Base-by-base conservation (phyloP, 176 grass and related monocot species). In the Poa pratensis region DNA sequence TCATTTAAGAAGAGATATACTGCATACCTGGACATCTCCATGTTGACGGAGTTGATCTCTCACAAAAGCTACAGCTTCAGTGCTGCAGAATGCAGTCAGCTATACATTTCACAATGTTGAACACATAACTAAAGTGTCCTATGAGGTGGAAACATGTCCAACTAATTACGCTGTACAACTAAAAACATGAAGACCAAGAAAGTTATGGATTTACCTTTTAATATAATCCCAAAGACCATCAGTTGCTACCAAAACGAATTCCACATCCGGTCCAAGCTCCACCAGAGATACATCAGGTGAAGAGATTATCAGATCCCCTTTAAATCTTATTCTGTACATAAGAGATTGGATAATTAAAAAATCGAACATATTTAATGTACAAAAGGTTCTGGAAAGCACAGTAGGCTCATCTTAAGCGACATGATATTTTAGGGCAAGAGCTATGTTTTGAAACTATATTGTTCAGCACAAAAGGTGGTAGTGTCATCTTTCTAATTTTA, bases 161-260 rank as follows among this genome's bases (percentile, higher is more conserved):
- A 46, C 11, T 48, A 48, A 6, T 46, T 18, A 62, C 18, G 39
- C 5, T 19, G 68, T 69, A 55, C 17, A 28, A 24, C 42, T 72
- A 72, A 6, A 76, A 55, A 58, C 45, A 76, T 69, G 37, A 75
- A 82, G 8, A 72, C 24, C 5, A 73, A 59, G 66, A 6, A 30
- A 45, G 0, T 23, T 3, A 39, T 65, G 30, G 48, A 63, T 3
- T 52, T 61, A 98, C 96, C 81, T 96, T 95, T 98, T 96, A 69
- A 96, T 94, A 70, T 94, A 96, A 87, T 98, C 96, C 93, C 96
- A 98, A 80, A 96, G 93, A 67, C 96, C 96, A 91, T 98, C 96
- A 12, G 93, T 90, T 79, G 91, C 96, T 75, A 94, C 82, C 77
- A 98, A 83, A 85, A 96, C 62, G 55, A 98, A 94, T 86, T 98